A percentile compares a stretch with the other conserved stretches of the same genome.
Conservation (phyloP, 2,329 filamentous ascomycete genomes). For the Sporothrix globosa region DNA sequence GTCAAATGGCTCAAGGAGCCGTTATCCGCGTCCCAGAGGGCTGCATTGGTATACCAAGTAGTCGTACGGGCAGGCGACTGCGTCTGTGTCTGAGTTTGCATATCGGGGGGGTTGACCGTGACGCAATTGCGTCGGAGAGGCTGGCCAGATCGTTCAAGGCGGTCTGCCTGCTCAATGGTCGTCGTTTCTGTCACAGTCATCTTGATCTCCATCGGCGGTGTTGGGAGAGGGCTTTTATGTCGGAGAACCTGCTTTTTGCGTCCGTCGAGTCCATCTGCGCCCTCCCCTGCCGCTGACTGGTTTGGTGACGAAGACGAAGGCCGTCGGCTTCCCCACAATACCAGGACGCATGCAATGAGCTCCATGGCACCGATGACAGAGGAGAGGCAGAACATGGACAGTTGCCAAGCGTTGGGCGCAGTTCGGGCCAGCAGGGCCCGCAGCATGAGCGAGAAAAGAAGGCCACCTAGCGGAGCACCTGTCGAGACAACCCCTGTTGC, state of each 20-base stretch:
- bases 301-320: neutral
- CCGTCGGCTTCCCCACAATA: constrained; percentile 28
- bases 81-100: neutral
- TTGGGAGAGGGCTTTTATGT: neutral
- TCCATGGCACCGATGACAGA: constrained; percentile 37
- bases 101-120: neutral
- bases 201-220: neutral
- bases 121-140: neutral
- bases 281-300: neutral
- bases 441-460: constrained; percentile 41
- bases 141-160: neutral
- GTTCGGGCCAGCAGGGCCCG: constrained; percentile 37
- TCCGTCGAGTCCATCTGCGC: neutral
- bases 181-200: neutral
- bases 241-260: neutral
- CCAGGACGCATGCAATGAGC: constrained; percentile 36
- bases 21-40: constrained; percentile 3
- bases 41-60: constrained; percentile 2
- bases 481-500: constrained; percentile 40
- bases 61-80: neutral
- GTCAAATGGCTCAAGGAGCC: constrained; percentile 35
- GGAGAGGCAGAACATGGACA: constrained; percentile 38
- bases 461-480: constrained; percentile 42
- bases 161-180: neutral
- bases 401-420: constrained; percentile 35